Evolutionary conservation across 2,329 filamentous ascomycete species (phyloP), one percentile per base, ranked within the genome.

Genomic region (Calonectria pseudoturangicola): DNA sequence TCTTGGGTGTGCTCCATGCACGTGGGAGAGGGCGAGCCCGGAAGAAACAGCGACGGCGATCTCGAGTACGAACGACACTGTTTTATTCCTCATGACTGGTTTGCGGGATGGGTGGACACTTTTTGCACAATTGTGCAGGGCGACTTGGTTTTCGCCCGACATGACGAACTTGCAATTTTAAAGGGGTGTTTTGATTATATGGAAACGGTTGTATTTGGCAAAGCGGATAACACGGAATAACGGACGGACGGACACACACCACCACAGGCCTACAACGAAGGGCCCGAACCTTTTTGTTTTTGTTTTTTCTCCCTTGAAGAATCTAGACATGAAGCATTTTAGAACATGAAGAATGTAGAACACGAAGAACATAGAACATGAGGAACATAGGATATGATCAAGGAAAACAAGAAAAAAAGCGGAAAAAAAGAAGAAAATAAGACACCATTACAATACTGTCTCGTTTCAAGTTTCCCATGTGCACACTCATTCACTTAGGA

Each of bases 41-140:
- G 48, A 21, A 66, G 8, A 8, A 41, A 60, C 13, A 36, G 54
- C 54, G 30, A 9, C 33, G 54, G 36, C 33, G 54, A 60, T 9
- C 25, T 65, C 12, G 25, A 43, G 15, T 70, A 67, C n/a, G 15
- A 30, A 41, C 33, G 64, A 39, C 74, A 76, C 50, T 74, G 74
- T 43, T 76, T 74, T 15, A 36, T 74, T 47, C 74, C 74, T 2
- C 50, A 71, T 16, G 73, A 74, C 27, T 76, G 74, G 74, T 70
- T 74, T 39, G 45, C 74, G 48, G 73, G 70, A 10, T 66, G 51
- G 50, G 71, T 60, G n/a, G 48, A 74, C 12, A 66, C 72, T 21
- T 36, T 25, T 25, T 60, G 36, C 54, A 60, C 54, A 2, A 60
- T 60, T 60, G 54, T 60, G 54, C 54, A 60, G 54, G 54, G 54